Conservation (phyloP, 1,284 basidiomycete genomes). For the Cutaneotrichosporon daszewskae region DNA sequence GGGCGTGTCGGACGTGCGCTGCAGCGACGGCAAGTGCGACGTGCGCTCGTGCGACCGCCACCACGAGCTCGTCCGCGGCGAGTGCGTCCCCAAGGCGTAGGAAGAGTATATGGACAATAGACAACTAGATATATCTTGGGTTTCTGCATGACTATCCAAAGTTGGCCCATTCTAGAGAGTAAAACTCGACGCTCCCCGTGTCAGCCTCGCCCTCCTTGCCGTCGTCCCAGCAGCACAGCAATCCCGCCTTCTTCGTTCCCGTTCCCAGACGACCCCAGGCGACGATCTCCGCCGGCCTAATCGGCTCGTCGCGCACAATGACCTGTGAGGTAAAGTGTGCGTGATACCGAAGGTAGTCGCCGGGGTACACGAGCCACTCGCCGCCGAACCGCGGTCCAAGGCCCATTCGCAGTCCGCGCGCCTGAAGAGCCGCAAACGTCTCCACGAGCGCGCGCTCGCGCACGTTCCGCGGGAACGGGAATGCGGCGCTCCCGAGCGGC, state of each 20-base stretch:
- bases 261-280: constrained; percentile 93
- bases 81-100: no score
- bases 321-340: constrained; percentile 91
- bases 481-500: constrained; percentile 17
- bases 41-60: no score
- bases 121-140: no score
- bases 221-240: constrained; percentile 82
- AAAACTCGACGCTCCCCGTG: constrained; percentile 61
- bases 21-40: no score
- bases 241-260: constrained; percentile 93
- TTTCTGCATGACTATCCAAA: constrained; percentile 60
- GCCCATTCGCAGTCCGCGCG: constrained; percentile 50
- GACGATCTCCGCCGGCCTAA: constrained; percentile 85
- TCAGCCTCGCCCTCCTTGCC: constrained; percentile 8
- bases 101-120: no score
- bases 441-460: constrained; percentile 30
- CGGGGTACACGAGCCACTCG: constrained; percentile 93
- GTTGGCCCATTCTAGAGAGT: constrained; percentile 85
- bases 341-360: constrained; percentile 92
- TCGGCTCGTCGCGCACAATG: constrained; percentile 56
- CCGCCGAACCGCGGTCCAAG: constrained; percentile 75
- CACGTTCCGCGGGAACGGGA: constrained; percentile 27
- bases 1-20: no score
- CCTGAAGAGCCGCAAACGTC: constrained; percentile 30
- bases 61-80: no score